Conservation (phyloP, 345 rosid genomes). For the Melaleuca alternifolia region DNA sequence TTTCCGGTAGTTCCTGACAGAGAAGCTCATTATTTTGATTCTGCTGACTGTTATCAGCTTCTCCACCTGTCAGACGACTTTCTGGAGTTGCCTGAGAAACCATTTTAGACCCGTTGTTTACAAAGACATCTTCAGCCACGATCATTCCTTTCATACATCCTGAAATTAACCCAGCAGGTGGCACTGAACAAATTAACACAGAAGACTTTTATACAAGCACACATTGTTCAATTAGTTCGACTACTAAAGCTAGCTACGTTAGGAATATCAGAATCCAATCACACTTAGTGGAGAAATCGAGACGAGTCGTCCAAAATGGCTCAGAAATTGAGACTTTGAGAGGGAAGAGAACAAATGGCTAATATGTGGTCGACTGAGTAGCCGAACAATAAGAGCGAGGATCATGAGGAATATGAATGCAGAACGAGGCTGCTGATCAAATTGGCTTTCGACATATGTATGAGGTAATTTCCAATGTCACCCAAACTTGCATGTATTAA, state of each 20-base stretch:
- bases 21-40: conserved; percentile 10
- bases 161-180: background rate
- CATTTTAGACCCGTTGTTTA: conserved; percentile 24
- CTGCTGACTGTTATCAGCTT: conserved; percentile 19
- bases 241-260: background rate
- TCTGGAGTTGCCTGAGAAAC: conserved; percentile 38
- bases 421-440: too few species aligned
- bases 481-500: background rate
- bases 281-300: background rate
- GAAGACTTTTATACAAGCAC: background rate
- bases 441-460: background rate
- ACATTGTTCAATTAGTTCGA: background rate
- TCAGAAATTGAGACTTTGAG: background rate
- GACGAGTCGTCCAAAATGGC: background rate
- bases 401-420: background rate
- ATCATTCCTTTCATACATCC: background rate
- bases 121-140: conserved; percentile 10
- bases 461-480: background rate
- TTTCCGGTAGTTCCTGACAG: conserved; percentile 22
- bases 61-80: conserved; percentile 24
- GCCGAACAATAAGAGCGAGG: background rate
- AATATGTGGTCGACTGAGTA: background rate
- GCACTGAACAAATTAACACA: background rate
- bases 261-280: background rate
- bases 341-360: background rate